Base-by-base conservation (phyloP, 2,329 filamentous ascomycete species). In the Fusarium ramigenum region DNA sequence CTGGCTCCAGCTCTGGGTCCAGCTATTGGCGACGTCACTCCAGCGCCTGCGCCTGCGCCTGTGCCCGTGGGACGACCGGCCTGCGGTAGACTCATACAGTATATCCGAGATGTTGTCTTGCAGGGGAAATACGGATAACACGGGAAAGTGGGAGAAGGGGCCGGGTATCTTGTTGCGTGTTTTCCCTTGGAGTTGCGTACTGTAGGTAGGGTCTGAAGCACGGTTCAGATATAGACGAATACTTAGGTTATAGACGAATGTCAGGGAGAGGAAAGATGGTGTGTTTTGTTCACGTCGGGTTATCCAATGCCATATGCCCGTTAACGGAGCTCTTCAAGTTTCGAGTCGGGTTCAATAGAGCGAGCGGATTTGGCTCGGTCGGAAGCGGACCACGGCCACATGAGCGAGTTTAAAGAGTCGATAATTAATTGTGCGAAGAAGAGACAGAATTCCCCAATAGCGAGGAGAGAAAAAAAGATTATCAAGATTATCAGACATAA, bases 41-140 rank as follows among this genome's bases (percentile, higher is more conserved):
- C 70, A 65, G 73, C 57, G 70, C 42, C 75, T 43, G 7, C 15
- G 15, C 42, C 39, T 23, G 7, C 15, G 70, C 75, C 76, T 66
- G 78, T 72, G 75, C 78, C 76, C 74, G 73, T 73, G 69, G 78
- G 77, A 75, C 77, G 79, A 75, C 74, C 78, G 68, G 78, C 78
- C 78, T 70, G 72, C 66, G 78, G 79, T 71, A 76, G 67, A 79
- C 77, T 78, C 80, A 84, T 81, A 50, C 42, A 59, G 56, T 59
- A 66, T 75, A 76, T 73, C 61, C 73, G 68, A 67, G 60, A 68
- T 63, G 67, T 54, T 57, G 70, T 49, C 52, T 57, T 53, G 67
- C 68, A 63, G 69, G 66, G 69, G 60, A 57, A 58, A 49, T 47
- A 56, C 63, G 64, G 65, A 62, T 71, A 68, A 58, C 40, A 58